phyloP scores from a whole-genome alignment of 2,329 filamentous ascomycete species.

The Ophiocordyceps camponoti-leonardi region DNA sequence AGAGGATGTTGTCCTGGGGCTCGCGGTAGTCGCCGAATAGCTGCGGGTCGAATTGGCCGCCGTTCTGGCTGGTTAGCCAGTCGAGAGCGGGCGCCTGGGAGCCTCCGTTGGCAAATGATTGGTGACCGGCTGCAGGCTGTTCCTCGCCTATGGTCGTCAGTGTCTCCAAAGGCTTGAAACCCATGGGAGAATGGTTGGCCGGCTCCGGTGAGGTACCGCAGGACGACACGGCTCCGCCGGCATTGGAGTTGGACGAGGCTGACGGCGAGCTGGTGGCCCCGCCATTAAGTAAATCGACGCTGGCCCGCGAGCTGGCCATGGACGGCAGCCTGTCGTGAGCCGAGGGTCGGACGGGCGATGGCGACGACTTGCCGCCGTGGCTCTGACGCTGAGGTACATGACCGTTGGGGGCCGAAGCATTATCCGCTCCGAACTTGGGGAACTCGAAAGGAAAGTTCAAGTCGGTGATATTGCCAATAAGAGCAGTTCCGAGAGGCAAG shows the following conservation, averaged over 20 bases:
- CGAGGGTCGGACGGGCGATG: slow-evolving; percentile 1
- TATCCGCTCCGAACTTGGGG: slow-evolving; percentile 60
- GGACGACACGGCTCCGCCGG: slow-evolving; percentile 38
- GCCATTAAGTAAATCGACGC: slow-evolving; percentile 31
- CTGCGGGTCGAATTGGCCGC: slow-evolving; percentile 76
- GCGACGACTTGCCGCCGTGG: slow-evolving; percentile 9
- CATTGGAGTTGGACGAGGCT: slow-evolving; percentile 42
- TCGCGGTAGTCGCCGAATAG: slow-evolving; percentile 89
- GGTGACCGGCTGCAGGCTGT: slow-evolving; percentile 25
- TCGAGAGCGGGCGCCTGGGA: slow-evolving; percentile 43
- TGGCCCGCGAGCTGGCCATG: slow-evolving; percentile 27
- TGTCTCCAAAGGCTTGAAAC: slow-evolving; percentile 45
- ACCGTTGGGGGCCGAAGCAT: slow-evolving; percentile 7
- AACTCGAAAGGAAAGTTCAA: slow-evolving; percentile 93
- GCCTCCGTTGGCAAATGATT: slow-evolving; percentile 16
- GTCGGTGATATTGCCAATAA: slow-evolving; percentile 45
- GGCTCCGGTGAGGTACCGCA: slow-evolving; percentile 69
- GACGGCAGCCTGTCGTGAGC: slow-evolving; percentile 7
- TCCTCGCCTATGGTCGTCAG: slow-evolving; percentile 52
- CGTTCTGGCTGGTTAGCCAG: slow-evolving; percentile 65
- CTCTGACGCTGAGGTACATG: slow-evolving; percentile 11
- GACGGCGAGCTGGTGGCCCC: slow-evolving; percentile 47
- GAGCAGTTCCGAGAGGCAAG: slow-evolving; percentile 23
- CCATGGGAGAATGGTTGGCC: slow-evolving; percentile 50
- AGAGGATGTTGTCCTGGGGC: slow-evolving; percentile 63